phyloP scores from a whole-genome alignment of 2,329 filamentous ascomycete species.

The Pestalotiopsis sp. region DNA sequence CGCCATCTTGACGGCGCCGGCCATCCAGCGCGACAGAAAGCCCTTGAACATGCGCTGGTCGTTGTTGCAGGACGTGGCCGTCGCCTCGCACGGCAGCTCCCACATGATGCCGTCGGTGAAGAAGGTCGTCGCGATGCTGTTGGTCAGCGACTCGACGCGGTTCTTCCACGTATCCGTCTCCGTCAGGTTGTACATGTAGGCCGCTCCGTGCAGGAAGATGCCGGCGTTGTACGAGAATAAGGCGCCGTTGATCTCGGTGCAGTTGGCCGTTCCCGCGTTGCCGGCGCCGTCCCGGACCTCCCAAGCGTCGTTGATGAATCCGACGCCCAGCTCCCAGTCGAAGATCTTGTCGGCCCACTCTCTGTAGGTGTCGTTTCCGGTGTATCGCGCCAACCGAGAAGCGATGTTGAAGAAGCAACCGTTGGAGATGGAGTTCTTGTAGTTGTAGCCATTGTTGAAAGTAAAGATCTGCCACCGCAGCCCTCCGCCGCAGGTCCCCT shows the following conservation, averaged over 20 bases:
- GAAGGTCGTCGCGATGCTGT: constrained; percentile 37
- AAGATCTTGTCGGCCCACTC: constrained; percentile 74
- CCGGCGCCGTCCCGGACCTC: constrained; percentile 58
- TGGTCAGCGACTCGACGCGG: constrained; percentile 44
- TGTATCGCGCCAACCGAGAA: constrained; percentile 76
- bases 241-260: constrained; percentile 29
- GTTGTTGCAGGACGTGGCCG: constrained; percentile 20
- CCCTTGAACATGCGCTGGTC: constrained; percentile 40
- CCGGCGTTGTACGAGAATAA: constrained; percentile 31
- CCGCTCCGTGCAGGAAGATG: constrained; percentile 34
- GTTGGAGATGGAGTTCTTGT: constrained; percentile 70
- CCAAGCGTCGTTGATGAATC: constrained; percentile 57
- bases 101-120: constrained; percentile 51
- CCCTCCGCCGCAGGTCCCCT: constrained; percentile 65
- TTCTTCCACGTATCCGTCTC: constrained; percentile 43
- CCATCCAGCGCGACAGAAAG: constrained; percentile 48
- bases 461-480: constrained; percentile 84
- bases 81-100: constrained; percentile 58
- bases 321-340: constrained; percentile 58
- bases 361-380: constrained; percentile 74
- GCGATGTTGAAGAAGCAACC: constrained; percentile 70
- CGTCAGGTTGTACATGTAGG: constrained; percentile 39
- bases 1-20: constrained; percentile 35
- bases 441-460: constrained; percentile 70
- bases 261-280: constrained; percentile 28